Evolutionary conservation across 257 asterid species (phyloP).

Genomic region (Primulina eburnea): DNA sequence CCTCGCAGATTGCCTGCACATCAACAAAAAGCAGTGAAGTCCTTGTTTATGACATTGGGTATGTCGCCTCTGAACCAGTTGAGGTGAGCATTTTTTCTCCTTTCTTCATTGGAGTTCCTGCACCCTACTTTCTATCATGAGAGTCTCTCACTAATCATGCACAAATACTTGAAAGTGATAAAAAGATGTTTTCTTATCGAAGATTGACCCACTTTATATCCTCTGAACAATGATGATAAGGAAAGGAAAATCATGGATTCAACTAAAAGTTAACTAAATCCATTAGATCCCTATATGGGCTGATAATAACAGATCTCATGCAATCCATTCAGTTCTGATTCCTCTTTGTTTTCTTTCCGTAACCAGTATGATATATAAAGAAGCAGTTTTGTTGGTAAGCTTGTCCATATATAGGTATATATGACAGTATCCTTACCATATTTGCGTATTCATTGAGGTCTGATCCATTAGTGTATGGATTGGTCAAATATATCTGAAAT

Average conservation of each 20-base stretch:
- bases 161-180: conserved; percentile 3
- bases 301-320: neutral
- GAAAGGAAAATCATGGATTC: neutral
- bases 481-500: neutral
- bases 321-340: neutral
- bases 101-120: conserved; percentile 21
- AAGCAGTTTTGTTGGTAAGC: neutral
- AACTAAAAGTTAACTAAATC: neutral
- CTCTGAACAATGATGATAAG: neutral
- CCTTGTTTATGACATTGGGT: conserved; percentile 46
- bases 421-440: conserved; percentile 10
- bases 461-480: conserved; percentile 5
- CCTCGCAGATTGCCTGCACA: conserved; percentile 42
- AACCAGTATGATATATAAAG: neutral
- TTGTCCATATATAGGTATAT: neutral
- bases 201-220: neutral
- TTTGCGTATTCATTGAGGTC: neutral
- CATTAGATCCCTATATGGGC: neutral
- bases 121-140: neutral
- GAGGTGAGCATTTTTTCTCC: conserved; percentile 47
- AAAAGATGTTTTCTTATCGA: neutral
- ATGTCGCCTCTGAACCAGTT: conserved; percentile 44
- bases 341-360: neutral
- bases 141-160: neutral
- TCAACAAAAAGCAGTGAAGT: conserved; percentile 42